Evolutionary conservation across 2,329 filamentous ascomycete genomes (phyloP).

Genomic region (Zasmidium citrigriseum): DNA sequence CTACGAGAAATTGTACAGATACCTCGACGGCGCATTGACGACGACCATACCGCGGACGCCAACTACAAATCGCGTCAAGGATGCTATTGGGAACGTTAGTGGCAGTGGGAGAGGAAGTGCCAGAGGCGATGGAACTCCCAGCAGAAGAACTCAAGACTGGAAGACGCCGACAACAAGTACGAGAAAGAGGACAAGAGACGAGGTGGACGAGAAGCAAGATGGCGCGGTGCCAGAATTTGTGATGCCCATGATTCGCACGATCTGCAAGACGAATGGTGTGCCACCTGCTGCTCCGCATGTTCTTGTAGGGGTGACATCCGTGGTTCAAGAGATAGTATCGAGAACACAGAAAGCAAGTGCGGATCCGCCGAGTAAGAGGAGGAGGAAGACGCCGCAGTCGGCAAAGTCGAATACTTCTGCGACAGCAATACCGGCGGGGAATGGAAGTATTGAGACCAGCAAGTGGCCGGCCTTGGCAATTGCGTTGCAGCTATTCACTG

Average conservation of each 20-base stretch:
- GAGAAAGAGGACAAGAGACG: background rate
- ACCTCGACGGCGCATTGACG: constrained; percentile 71
- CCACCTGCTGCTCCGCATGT: constrained; percentile 25
- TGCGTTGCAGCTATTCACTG: constrained; percentile 16
- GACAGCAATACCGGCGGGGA: background rate
- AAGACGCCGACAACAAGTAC: constrained; percentile 3
- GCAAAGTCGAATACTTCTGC: constrained; percentile 5
- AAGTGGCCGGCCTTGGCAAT: constrained; percentile 23
- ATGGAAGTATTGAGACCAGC: background rate
- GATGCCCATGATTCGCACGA: constrained; percentile 53
- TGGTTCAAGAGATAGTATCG: constrained; percentile 13
- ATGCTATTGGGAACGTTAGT: constrained; percentile 5
- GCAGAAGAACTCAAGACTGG: too few species aligned
- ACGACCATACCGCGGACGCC: constrained; percentile 40
- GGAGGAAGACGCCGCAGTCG: constrained; percentile 14
- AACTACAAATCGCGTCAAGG: constrained; percentile 8
- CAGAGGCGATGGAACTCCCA: constrained; percentile 3
- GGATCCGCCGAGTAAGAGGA: constrained; percentile 9
- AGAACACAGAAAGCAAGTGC: constrained; percentile 2
- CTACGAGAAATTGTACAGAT: constrained; percentile 81
- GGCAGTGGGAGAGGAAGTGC: constrained; percentile 16
- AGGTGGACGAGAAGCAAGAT: background rate
- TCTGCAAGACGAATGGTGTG: constrained; percentile 36
- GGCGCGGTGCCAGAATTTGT: constrained; percentile 12
- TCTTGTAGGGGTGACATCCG: constrained; percentile 20